Conservation (phyloP, 106 monocot genomes). For the Allium cepa region DNA sequence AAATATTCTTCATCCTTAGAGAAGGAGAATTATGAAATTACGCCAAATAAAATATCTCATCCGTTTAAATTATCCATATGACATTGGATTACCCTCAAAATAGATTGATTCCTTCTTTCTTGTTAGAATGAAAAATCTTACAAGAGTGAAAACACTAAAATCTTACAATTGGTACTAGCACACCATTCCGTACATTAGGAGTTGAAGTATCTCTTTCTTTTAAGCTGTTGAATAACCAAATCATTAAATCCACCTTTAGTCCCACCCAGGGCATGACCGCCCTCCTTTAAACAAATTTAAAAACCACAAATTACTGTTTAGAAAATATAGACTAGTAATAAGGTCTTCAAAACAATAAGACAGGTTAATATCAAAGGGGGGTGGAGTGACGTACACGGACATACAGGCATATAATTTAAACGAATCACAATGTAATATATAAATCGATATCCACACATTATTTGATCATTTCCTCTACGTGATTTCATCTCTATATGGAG, state of each 20-base stretch:
- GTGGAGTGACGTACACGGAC: too few relatives aligned
- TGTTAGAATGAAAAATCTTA: background rate
- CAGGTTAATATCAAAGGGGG: too few relatives aligned
- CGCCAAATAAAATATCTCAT: background rate
- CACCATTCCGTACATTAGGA: slow-evolving; percentile 66
- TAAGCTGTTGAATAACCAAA: slow-evolving; percentile 53
- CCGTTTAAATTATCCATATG: too few relatives aligned
- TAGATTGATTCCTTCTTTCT: too few relatives aligned
- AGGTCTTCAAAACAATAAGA: background rate
- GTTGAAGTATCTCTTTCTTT: slow-evolving; percentile 76
- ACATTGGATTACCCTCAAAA: too few relatives aligned
- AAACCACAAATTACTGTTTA: background rate
- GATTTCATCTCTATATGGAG: too few relatives aligned
- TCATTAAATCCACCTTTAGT: slow-evolving; percentile 78
- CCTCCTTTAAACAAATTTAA: slow-evolving; percentile 45
- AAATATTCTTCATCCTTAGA: too few relatives aligned
- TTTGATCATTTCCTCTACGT: too few relatives aligned
- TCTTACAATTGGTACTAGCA: slow-evolving; percentile 78
- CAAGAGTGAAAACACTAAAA: background rate
- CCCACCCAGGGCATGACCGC: slow-evolving; percentile 93
- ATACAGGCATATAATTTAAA: too few relatives aligned
- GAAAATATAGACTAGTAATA: background rate
- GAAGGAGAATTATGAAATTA: slow-evolving; percentile 1
- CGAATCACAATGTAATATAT: too few relatives aligned
- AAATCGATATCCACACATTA: too few relatives aligned